Evolutionary conservation across 192 early-diverging fungal species (phyloP), one percentile per base, ranked within the genome.

Genomic region (Funneliformis mosseae): DNA sequence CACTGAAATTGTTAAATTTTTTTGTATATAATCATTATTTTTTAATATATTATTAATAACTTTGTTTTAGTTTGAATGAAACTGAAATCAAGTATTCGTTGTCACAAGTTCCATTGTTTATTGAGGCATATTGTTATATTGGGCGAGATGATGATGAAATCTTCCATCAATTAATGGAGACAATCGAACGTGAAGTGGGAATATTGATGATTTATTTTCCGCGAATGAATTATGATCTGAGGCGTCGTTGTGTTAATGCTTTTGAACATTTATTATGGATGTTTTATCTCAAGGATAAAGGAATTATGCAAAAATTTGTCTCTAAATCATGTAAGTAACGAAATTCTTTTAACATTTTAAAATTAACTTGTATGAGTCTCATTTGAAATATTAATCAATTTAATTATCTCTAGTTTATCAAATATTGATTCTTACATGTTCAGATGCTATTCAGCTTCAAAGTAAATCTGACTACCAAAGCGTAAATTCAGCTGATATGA

Each of bases 51-150:
- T 38, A 72, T 42, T 55, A 25, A 60, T 48, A 71, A 27, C 10
- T 10, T n/a, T 25, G 21, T 42, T 27, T n/a, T 77, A 85, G 82
- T 25, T 90, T 88, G 23, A 82, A 80, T n/a, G 85, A 88, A 50
- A 87, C 88, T 41, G 84, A 88, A 0, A 76, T 78, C n/a, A 83
- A 83, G 12, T 60, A 83, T 1, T 76, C 82, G n/a, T 63, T 84
- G 1, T 73, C 75, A 21, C 88, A 89, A 62, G 69, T 90, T 8
- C 87, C 92, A 8, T 85, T 90, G 0, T 92, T 93, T 60, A 85
- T 94, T 10, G 83, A 92, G 78, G 88, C 93, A 0, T 94, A 89
- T 63, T 85, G 86, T 18, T 86, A 82, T 45, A 89, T 94, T 23
- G 86, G 84, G 14, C 75, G 78, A 5, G 86, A 87, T 18, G 82